Evolutionary conservation across 2,329 filamentous ascomycete genomes (phyloP).

Genomic region (Alternaria metachromatica): DNA sequence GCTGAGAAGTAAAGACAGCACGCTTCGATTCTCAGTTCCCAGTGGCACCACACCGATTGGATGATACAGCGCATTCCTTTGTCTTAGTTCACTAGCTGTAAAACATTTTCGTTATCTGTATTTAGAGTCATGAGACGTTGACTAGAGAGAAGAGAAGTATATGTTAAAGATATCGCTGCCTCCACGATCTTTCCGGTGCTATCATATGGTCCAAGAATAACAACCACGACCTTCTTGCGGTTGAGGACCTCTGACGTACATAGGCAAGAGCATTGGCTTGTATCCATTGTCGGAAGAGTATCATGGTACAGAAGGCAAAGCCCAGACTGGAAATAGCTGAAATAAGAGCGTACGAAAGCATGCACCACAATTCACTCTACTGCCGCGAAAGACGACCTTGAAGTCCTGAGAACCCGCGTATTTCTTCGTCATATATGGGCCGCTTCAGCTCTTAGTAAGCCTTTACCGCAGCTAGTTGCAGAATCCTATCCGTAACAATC

Average conservation of each 20-base stretch:
- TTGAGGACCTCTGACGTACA: neutral
- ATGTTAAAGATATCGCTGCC: neutral
- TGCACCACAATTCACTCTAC: neutral
- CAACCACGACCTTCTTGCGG: neutral
- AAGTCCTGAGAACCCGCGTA: neutral
- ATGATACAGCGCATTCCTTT: neutral
- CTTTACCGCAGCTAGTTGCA: constrained; percentile 3
- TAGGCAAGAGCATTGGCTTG: neutral
- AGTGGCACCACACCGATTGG: neutral
- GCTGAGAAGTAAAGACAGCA: constrained; percentile 7
- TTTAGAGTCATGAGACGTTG: neutral
- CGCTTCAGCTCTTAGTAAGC: neutral
- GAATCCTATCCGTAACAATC: constrained; percentile 18
- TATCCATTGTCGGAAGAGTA: neutral
- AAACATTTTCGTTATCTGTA: neutral
- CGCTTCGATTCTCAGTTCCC: neutral
- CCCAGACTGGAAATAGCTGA: neutral
- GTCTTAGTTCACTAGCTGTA: neutral
- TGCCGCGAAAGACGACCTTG: neutral
- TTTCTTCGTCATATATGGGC: neutral
- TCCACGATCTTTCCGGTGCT: neutral
- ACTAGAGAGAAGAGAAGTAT: neutral
- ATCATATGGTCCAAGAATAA: neutral
- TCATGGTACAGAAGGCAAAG: neutral
- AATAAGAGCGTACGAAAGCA: neutral